Percentiles rank a stretch among this genome's conserved stretches.
phyloP scores from a whole-genome alignment of 345 rosid species.

The Syzygium aqueum region DNA sequence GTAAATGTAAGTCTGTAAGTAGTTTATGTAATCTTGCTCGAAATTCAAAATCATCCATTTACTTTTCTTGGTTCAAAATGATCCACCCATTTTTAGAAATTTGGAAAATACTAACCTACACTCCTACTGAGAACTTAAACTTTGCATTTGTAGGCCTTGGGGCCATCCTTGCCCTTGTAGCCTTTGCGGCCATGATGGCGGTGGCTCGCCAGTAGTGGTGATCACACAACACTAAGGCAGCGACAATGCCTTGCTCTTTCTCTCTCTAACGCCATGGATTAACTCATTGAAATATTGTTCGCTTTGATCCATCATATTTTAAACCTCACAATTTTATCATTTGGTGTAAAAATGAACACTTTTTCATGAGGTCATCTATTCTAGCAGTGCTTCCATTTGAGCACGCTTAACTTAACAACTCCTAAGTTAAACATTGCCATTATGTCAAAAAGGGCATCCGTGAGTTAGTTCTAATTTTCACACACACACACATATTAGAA shows the following conservation, averaged over 20 bases:
- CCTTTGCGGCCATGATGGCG: not conserved
- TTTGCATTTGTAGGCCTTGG: not conserved
- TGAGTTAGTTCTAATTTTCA: too few relatives aligned
- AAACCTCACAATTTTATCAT: too few relatives aligned
- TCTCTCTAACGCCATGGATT: not conserved
- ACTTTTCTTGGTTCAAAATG: not conserved
- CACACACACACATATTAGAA: too few relatives aligned
- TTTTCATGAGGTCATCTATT: too few relatives aligned
- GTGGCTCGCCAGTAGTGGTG: not conserved
- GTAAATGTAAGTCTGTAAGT: not conserved
- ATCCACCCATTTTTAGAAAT: not conserved
- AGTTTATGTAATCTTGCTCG: not conserved
- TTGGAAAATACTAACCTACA: not conserved
- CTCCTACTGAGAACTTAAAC: not conserved
- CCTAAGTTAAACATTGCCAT: too few relatives aligned
- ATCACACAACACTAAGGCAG: too few relatives aligned
- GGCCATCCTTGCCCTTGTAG: not conserved
- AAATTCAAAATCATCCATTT: not conserved
- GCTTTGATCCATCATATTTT: too few relatives aligned
- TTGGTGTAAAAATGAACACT: too few relatives aligned
- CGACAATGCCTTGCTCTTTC: not conserved
- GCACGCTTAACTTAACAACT: too few relatives aligned
- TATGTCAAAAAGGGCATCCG: too few relatives aligned
- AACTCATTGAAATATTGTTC: too few relatives aligned
- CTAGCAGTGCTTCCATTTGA: too few relatives aligned